These are phyloP conservation scores for Ramaria sp. DNA, from an alignment of 768 basidiomycete genomes.

Conservation along the genomic window DNA sequence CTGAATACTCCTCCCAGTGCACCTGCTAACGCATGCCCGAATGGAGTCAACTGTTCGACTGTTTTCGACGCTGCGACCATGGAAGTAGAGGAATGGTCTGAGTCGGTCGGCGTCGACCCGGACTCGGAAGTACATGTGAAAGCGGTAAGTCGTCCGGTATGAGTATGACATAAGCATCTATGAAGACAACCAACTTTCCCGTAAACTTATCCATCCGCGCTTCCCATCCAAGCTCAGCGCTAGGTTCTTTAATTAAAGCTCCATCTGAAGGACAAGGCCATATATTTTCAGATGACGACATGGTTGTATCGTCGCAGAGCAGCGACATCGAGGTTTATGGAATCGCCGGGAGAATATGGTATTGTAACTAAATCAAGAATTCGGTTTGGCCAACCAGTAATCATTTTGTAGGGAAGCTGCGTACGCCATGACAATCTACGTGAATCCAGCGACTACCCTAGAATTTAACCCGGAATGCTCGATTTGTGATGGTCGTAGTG, in stretches of 20 bases:
- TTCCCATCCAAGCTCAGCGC: neutral
- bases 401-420: conserved; percentile 58
- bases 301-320: conserved; percentile 29
- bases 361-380: conserved; percentile 17
- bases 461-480: conserved; percentile 45
- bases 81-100: neutral
- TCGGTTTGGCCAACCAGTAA: conserved; percentile 1
- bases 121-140: conserved; percentile 1
- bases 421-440: conserved; percentile 45
- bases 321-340: conserved; percentile 61
- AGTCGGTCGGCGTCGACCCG: neutral
- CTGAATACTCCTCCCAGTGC: conserved; percentile 91
- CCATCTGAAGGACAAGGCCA: neutral
- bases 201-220: neutral
- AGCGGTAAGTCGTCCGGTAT: too few relatives aligned
- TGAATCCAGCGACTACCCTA: conserved; percentile 25
- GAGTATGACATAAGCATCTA: neutral
- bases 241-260: neutral
- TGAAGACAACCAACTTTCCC: conserved; percentile 3
- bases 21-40: conserved; percentile 84
- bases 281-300: neutral
- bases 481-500: conserved; percentile 21
- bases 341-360: conserved; percentile 83
- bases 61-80: conserved; percentile 39
- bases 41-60: conserved; percentile 63